Percentiles rank a stretch among this genome's conserved stretches.
Evolutionary conservation across 441 rosid genomes (phyloP).

Genomic region (Populus hybrid): DNA sequence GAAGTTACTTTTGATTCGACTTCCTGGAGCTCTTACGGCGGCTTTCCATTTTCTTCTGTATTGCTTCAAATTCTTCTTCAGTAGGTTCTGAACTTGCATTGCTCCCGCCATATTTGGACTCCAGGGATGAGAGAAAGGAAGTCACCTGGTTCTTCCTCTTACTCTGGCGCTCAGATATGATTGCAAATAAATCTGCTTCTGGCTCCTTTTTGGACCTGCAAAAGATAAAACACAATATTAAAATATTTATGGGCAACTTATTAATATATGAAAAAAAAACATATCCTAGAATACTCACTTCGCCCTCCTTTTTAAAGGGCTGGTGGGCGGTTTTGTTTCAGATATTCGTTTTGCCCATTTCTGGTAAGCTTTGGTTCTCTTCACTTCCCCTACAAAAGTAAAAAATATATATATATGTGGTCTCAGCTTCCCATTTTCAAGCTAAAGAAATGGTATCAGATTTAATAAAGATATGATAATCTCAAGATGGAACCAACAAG

Average conservation of each 20-base stretch:
- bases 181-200: conserved; percentile 52
- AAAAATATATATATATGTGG: neutral
- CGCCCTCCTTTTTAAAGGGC: conserved; percentile 47
- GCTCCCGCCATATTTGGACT: conserved; percentile 66
- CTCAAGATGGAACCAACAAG: neutral
- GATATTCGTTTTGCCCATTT: conserved; percentile 80
- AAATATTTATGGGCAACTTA: neutral
- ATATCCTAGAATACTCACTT: conserved; percentile 42
- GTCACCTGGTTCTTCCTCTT: conserved; percentile 68
- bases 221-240: conserved; percentile 4
- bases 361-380: conserved; percentile 67
- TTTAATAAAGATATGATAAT: neutral
- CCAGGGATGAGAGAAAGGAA: conserved; percentile 78
- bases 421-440: neutral
- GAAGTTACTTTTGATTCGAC: conserved; percentile 35
- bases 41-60: conserved; percentile 60
- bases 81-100: conserved; percentile 53
- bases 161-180: conserved; percentile 55
- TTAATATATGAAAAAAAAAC: neutral
- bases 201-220: conserved; percentile 48
- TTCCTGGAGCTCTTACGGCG: conserved; percentile 47
- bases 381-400: conserved; percentile 50
- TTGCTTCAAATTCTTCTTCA: conserved; percentile 93
- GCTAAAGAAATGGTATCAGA: neutral
- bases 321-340: conserved; percentile 67